phyloP scores from a whole-genome alignment of 345 rosid genomes.

The Conringia planisiliqua region DNA sequence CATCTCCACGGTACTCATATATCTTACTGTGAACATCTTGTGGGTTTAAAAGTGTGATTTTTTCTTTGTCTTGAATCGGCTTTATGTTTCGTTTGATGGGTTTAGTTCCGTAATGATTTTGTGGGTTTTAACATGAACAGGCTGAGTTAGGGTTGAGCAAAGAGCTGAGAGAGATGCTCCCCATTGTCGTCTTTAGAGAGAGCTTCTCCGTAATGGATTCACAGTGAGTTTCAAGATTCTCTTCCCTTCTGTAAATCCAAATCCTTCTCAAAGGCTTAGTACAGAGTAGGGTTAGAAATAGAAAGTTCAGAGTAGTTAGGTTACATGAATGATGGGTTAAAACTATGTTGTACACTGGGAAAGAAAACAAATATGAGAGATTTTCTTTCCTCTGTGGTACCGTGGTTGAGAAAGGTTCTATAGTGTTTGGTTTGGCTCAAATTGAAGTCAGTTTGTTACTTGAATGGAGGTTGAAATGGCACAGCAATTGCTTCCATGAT shows the following conservation, averaged over 20 bases:
- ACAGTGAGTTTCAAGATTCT: constrained; percentile 47
- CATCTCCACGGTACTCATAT: constrained; percentile 20
- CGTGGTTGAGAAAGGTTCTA: not conserved
- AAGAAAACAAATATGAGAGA: not conserved
- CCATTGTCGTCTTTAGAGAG: constrained; percentile 68
- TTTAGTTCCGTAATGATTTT: constrained; percentile 16
- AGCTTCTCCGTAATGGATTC: constrained; percentile 75
- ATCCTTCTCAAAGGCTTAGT: not conserved
- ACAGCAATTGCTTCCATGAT: not conserved
- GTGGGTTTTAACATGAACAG: constrained; percentile 30
- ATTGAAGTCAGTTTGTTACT: not conserved
- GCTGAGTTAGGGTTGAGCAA: constrained; percentile 73
- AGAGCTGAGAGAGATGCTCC: constrained; percentile 91
- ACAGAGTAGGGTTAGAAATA: not conserved
- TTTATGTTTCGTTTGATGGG: not conserved
- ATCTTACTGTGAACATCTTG: not conserved
- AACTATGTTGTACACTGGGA: not conserved
- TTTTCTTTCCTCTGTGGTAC: not conserved
- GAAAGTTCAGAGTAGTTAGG: not conserved
- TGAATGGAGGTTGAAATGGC: not conserved
- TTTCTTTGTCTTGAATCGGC: not conserved
- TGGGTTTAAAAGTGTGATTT: not conserved
- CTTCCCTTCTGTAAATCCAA: not conserved
- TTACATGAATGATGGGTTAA: not conserved
- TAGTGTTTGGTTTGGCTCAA: not conserved